Evolutionary conservation across 495 filamentous ascomycete genomes (phyloP).

Genomic region (Aspergillus coremiiformis): DNA sequence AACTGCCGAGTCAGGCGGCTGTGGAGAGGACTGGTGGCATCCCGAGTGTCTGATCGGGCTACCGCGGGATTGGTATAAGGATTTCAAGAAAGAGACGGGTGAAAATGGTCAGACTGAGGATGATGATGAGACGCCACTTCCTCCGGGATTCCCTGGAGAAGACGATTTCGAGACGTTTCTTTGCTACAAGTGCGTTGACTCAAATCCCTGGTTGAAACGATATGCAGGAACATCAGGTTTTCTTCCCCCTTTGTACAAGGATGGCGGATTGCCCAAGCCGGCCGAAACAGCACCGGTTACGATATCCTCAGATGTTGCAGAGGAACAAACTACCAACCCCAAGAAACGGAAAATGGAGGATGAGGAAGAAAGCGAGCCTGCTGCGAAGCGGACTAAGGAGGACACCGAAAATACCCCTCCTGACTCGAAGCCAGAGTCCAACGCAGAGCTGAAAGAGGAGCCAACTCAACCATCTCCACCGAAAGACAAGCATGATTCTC

Average conservation of each 20-base stretch:
- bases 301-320: constrained; percentile 9
- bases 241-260: constrained; percentile 56
- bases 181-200: constrained; percentile 88
- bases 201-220: constrained; percentile 83
- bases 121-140: constrained; percentile 54
- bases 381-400: constrained; percentile 56
- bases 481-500: constrained; percentile 39
- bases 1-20: constrained; percentile 70
- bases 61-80: constrained; percentile 44
- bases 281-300: constrained; percentile 6
- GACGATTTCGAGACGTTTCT: constrained; percentile 84
- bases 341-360: constrained; percentile 79
- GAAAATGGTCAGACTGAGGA: constrained; percentile 35
- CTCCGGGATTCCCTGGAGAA: constrained; percentile 79
- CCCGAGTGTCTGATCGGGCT: constrained; percentile 86
- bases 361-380: constrained; percentile 40
- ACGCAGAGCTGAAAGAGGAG: constrained; percentile 15
- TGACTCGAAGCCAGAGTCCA: constrained; percentile 11
- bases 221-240: constrained; percentile 85
- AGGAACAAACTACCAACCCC: constrained; percentile 14
- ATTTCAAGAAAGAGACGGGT: constrained; percentile 26
- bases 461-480: constrained; percentile 19
- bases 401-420: constrained; percentile 1
- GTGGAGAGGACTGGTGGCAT: constrained; percentile 99
- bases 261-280: constrained; percentile 21